These are phyloP conservation scores for Syzygium aromaticum DNA, from an alignment of 345 rosid species.

Conservation along the genomic window DNA sequence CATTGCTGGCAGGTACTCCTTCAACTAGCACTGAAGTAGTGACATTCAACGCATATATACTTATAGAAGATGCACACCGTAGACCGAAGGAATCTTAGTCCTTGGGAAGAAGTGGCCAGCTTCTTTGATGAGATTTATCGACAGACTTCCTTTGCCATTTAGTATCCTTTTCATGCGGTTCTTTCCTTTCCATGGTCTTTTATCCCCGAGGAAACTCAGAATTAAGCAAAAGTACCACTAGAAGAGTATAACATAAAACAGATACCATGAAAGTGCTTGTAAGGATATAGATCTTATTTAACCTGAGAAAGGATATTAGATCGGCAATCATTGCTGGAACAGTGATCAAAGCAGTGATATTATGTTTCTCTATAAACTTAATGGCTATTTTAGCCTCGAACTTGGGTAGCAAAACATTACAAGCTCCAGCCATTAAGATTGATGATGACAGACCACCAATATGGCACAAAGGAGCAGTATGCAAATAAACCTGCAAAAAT, in stretches of 20 bases:
- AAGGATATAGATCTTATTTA: background rate
- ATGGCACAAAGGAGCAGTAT: slow-evolving; percentile 77
- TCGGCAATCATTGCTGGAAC: slow-evolving; percentile 83
- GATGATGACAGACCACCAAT: slow-evolving; percentile 88
- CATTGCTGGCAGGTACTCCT: background rate
- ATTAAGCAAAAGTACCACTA: background rate
- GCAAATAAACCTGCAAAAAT: slow-evolving; percentile 71
- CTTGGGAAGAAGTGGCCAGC: slow-evolving; percentile 38
- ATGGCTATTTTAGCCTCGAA: slow-evolving; percentile 50
- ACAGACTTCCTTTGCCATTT: slow-evolving; percentile 77
- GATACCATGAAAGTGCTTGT: background rate
- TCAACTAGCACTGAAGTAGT: background rate
- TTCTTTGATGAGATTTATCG: slow-evolving; percentile 37
- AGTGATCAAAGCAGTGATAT: slow-evolving; percentile 65
- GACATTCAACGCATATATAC: background rate
- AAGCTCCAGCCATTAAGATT: slow-evolving; percentile 84
- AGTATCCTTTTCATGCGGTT: slow-evolving; percentile 44
- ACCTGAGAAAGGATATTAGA: slow-evolving; percentile 46
- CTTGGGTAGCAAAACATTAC: slow-evolving; percentile 66
- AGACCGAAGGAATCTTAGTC: slow-evolving; percentile 72
- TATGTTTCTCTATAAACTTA: slow-evolving; percentile 37
- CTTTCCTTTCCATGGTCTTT: slow-evolving; percentile 27
- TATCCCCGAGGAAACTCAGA: slow-evolving; percentile 22
- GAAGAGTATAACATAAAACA: background rate
- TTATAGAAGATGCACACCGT: slow-evolving; percentile 32